Evolutionary conservation across 2,329 filamentous ascomycete species (phyloP).

Genomic region (Ophiostoma quercus): DNA sequence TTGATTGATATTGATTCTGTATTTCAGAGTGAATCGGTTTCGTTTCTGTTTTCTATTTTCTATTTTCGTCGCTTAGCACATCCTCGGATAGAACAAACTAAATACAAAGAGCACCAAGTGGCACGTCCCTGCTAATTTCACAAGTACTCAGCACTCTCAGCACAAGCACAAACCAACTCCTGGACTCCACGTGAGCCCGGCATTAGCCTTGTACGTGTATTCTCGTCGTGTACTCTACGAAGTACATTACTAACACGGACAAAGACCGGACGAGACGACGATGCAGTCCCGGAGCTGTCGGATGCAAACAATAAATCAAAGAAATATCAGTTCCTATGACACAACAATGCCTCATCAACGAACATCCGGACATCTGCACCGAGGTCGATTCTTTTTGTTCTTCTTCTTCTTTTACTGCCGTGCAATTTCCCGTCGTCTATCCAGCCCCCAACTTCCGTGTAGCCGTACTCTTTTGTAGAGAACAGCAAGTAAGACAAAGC

Average conservation of each 20-base stretch:
- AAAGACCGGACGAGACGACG: background rate
- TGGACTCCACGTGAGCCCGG: constrained; percentile 2
- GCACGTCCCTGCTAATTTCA: background rate
- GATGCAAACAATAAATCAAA: too few species aligned
- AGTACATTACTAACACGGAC: background rate
- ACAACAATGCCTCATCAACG: background rate
- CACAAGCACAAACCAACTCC: background rate
- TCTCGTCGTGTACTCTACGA: background rate
- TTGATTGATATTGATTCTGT: background rate
- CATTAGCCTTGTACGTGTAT: background rate
- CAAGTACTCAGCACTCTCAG: background rate
- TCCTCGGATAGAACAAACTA: too few species aligned
- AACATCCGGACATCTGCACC: background rate
- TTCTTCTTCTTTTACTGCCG: background rate
- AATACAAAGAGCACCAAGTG: background rate
- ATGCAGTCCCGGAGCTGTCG: background rate
- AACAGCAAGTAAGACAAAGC: background rate
- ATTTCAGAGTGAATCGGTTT: too few species aligned
- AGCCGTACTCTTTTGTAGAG: background rate
- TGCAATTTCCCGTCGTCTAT: background rate
- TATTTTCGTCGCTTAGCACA: too few species aligned
- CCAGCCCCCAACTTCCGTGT: background rate
- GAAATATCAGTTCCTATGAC: background rate
- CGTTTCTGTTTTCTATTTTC: too few species aligned
- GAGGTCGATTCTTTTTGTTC: background rate